Conservation (phyloP, 441 rosid species). For the Pelargonium myrrhifolium region DNA sequence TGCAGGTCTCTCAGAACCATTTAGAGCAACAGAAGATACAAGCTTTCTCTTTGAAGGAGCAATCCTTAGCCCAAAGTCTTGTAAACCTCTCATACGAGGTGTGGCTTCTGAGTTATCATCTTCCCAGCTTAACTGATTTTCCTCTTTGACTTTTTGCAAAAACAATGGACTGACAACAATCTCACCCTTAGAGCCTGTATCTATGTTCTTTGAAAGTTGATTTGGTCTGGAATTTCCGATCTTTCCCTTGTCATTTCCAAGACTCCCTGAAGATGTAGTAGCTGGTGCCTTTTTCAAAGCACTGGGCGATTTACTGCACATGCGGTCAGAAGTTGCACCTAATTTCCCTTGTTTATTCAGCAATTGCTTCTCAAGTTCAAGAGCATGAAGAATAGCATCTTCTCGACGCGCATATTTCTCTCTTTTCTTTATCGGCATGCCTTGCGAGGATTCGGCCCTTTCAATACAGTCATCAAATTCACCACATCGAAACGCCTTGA, state of each 20-base stretch:
- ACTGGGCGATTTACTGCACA: constrained; percentile 33
- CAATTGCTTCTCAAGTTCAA: constrained; percentile 84
- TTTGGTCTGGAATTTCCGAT: constrained; percentile 26
- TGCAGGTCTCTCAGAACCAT: constrained; percentile 37
- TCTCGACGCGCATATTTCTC: constrained; percentile 99
- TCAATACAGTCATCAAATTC: constrained; percentile 94
- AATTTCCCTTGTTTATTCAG: constrained; percentile 50
- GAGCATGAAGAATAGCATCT: constrained; percentile 98
- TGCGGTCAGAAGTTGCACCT: constrained; percentile 24
- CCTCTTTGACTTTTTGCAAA: constrained; percentile 31
- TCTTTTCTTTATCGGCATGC: constrained; percentile 79
- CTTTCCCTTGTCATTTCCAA: constrained; percentile 34
- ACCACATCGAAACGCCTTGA: constrained; percentile 93
- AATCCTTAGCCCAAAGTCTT: constrained; percentile 68
- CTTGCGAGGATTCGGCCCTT: constrained; percentile 73
- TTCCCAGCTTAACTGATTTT: constrained; percentile 34
- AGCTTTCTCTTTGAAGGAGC: constrained; percentile 49
- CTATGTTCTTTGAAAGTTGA: constrained; percentile 25
- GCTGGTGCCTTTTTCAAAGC: constrained; percentile 36
- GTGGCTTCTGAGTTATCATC: constrained; percentile 44
- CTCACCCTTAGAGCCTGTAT: constrained; percentile 32
- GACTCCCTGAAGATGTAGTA: constrained; percentile 29
- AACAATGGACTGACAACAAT: constrained; percentile 18
- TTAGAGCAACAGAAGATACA: constrained; percentile 38
- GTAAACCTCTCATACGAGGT: constrained; percentile 83